Conservation (phyloP, 2,329 filamentous ascomycete species). For the Aspergillus udagawae region DNA sequence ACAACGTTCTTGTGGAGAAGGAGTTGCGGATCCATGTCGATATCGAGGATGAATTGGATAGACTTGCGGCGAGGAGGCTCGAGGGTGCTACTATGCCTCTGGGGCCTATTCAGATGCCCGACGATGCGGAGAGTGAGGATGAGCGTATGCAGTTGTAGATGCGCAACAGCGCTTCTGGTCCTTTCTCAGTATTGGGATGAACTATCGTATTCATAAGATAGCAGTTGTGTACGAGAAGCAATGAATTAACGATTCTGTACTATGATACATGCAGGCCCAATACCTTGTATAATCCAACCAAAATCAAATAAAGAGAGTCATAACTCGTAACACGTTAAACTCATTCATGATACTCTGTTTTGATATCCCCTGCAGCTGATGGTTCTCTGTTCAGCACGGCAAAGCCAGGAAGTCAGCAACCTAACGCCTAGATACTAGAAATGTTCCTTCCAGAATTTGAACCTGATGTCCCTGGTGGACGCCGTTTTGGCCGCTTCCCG, state of each 20-base stretch:
- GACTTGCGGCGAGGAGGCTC: constrained; percentile 21
- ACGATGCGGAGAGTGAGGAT: constrained; percentile 27
- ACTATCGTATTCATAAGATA: background rate
- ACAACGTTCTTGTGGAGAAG: constrained; percentile 57
- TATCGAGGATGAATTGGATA: constrained; percentile 43
- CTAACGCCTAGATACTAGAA: constrained; percentile 30
- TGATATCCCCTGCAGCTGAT: background rate
- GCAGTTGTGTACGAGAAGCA: constrained; percentile 1
- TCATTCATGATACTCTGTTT: background rate
- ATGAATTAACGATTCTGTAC: constrained; percentile 1
- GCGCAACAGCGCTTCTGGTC: background rate
- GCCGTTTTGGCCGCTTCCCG: constrained; percentile 72
- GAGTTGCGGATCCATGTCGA: constrained; percentile 57
- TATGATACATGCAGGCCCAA: background rate
- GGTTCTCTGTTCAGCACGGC: background rate
- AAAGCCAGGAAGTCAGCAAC: too few species aligned
- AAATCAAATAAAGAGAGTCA: constrained; percentile 12
- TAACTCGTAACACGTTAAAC: constrained; percentile 17
- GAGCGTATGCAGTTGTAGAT: constrained; percentile 9
- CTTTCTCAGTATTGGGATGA: too few species aligned
- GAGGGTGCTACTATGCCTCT: constrained; percentile 3
- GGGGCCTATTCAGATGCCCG: constrained; percentile 25
- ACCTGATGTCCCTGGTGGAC: constrained; percentile 74
- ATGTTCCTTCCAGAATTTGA: constrained; percentile 99
- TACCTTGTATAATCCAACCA: background rate